Conservation (phyloP, 371 early-diverging fungal genomes). For the Saksenaea vasiformis region DNA sequence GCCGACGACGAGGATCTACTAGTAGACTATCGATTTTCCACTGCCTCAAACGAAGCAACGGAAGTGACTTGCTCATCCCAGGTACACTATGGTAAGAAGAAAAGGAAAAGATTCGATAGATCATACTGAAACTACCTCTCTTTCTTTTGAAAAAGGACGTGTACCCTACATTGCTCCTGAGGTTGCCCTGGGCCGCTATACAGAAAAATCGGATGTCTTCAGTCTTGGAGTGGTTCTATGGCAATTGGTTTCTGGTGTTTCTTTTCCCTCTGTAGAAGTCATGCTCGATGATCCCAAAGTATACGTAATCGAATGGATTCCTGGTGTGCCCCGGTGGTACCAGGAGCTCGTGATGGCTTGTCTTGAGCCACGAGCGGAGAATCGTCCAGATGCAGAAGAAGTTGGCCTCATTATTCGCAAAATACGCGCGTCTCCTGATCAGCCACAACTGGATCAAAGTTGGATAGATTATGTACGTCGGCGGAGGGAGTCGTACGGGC, state of each 20-base stretch:
- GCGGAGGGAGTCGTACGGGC: constrained; percentile 9
- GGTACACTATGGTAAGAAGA: constrained; percentile 34
- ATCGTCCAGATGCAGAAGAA: constrained; percentile 33
- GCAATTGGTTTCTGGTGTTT: constrained; percentile 49
- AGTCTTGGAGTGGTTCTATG: constrained; percentile 56
- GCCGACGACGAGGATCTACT: constrained; percentile 40
- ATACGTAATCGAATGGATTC: constrained; percentile 32
- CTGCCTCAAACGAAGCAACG: constrained; percentile 35
- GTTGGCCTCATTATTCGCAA: constrained; percentile 29
- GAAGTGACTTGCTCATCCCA: constrained; percentile 25
- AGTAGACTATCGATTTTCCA: constrained; percentile 42
- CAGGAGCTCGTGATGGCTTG: constrained; percentile 33
- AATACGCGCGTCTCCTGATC: constrained; percentile 7
- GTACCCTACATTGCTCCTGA: constrained; percentile 63
- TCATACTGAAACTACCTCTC: constrained; percentile 2
- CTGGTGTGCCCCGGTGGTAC: constrained; percentile 36
- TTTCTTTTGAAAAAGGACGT: constrained; percentile 12
- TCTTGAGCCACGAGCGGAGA: constrained; percentile 31
- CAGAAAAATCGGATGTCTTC: constrained; percentile 53
- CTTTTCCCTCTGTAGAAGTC: constrained; percentile 30
- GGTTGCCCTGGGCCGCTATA: constrained; percentile 40
- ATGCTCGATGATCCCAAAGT: constrained; percentile 20
- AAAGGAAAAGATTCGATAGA: neutral
- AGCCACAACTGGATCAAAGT: constrained; percentile 12
- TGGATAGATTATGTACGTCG: constrained; percentile 20